phyloP scores from a whole-genome alignment of 305 asterid genomes.

The Rubia peregrina region DNA sequence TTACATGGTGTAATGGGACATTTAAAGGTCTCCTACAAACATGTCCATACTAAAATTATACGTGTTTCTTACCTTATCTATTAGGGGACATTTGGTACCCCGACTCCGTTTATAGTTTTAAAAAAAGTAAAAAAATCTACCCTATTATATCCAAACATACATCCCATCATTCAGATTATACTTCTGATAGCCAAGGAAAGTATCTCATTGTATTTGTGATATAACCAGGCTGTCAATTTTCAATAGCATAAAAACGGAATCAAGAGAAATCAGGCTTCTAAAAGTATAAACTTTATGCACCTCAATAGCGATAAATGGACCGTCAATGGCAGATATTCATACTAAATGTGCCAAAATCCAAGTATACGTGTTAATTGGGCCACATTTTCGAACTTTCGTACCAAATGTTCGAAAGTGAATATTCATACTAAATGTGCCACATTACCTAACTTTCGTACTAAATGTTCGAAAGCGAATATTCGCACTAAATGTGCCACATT shows the following conservation, averaged over 20 bases:
- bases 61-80: background rate
- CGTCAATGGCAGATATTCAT: background rate
- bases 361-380: background rate
- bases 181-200: background rate
- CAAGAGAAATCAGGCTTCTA: background rate
- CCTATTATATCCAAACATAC: background rate
- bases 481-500: background rate
- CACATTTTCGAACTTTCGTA: background rate
- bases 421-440: background rate
- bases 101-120: background rate
- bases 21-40: background rate
- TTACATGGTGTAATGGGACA: background rate
- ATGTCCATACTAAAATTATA: background rate
- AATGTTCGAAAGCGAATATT: background rate
- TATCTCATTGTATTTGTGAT: background rate
- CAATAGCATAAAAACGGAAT: background rate
- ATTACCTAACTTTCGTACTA: background rate
- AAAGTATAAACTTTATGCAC: background rate
- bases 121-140: background rate
- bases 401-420: background rate
- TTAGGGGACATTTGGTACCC: background rate
- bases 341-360: background rate
- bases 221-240: background rate
- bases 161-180: background rate
- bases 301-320: background rate